A percentile compares a stretch with the other conserved stretches of the same genome.
Evolutionary conservation across 192 early-diverging fungal genomes (phyloP).

Genomic region (Helicostylum pulchrum): DNA sequence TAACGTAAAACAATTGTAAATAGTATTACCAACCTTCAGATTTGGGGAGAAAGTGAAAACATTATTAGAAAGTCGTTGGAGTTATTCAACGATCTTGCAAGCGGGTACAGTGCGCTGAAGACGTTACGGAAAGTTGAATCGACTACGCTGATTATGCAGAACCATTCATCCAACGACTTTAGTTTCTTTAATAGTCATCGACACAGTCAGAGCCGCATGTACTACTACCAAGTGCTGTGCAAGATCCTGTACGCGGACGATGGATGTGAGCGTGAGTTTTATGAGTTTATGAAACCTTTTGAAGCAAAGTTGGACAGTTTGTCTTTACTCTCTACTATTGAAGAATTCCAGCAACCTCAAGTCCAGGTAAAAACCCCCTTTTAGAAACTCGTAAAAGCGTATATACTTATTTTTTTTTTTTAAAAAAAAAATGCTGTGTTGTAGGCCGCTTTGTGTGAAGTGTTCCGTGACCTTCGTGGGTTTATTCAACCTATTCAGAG

Average conservation of each 20-base stretch:
- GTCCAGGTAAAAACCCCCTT: constrained; percentile 38
- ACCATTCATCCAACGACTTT: constrained; percentile 69
- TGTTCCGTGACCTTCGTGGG: constrained; percentile 75
- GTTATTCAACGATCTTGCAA: constrained; percentile 73
- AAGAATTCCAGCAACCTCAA: constrained; percentile 50
- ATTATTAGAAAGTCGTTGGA: constrained; percentile 62
- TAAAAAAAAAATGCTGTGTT: too few relatives aligned
- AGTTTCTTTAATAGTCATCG: constrained; percentile 63
- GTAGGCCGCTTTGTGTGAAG: constrained; percentile 52
- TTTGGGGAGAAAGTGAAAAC: constrained; percentile 51
- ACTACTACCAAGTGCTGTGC: constrained; percentile 77
- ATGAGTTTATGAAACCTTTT: constrained; percentile 74
- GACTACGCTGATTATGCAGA: constrained; percentile 61
- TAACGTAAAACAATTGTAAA: constrained; percentile 15
- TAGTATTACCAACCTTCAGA: constrained; percentile 60
- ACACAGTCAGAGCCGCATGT: constrained; percentile 57
- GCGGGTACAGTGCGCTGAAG: constrained; percentile 68
- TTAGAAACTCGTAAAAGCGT: neutral
- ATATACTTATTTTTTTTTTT: constrained; percentile 16
- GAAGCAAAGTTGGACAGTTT: constrained; percentile 52
- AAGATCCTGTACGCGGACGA: constrained; percentile 71
- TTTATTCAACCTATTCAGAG: constrained; percentile 63
- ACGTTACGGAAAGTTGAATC: constrained; percentile 73
- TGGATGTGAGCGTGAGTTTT: constrained; percentile 50
- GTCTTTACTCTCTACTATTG: constrained; percentile 45